Evolutionary conservation across 1,284 basidiomycete species (phyloP), one percentile per base, ranked within the genome.

Genomic region (Hortiboletus rubellus): DNA sequence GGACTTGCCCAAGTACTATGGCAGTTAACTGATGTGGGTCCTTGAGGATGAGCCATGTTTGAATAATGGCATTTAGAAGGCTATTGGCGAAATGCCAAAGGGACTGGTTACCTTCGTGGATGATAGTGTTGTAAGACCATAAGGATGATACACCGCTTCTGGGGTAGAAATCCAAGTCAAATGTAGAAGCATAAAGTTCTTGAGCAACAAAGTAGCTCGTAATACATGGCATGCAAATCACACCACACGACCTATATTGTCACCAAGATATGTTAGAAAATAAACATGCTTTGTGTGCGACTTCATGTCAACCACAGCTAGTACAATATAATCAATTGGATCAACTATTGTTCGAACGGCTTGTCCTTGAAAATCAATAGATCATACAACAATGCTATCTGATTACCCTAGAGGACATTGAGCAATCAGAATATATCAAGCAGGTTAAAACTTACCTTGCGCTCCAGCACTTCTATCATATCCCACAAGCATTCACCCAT

Each of bases 401-500:
- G 92, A 74, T 94, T 90, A 41, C 92, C 92, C 92, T 94, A 62
- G 36, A 47, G 14, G 41, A 51, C 33, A 49, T 41, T 59, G n/a
- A 57, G 50, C 27, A 30, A 52, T 18, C 36, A 4, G 14, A 50
- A 15, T 5, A 57, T 18, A 22, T 54, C 22, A 45, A 37, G n/a
- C 22, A 51, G 37, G 51, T 54, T 57, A 30, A 55, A 43, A 33
- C 68, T 54, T 61, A 91, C 92, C 85, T 94, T 95, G 64, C 86
- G 84, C 67, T 96, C 95, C 33, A 97, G 79, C 45, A 89, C 81
- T 71, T 95, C 91, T 48, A 97, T 92, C 17, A 96, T 91, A 68
- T 96, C 92, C 43, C 84, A 86, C 55, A 97, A 77, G 71, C 95
- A 94, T 59, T 86, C 83, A 0, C 94, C 92, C 30, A 96, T 78